Evolutionary conservation across 139 green algal genomes (phyloP).

Genomic region (Coelastrella sp.): DNA sequence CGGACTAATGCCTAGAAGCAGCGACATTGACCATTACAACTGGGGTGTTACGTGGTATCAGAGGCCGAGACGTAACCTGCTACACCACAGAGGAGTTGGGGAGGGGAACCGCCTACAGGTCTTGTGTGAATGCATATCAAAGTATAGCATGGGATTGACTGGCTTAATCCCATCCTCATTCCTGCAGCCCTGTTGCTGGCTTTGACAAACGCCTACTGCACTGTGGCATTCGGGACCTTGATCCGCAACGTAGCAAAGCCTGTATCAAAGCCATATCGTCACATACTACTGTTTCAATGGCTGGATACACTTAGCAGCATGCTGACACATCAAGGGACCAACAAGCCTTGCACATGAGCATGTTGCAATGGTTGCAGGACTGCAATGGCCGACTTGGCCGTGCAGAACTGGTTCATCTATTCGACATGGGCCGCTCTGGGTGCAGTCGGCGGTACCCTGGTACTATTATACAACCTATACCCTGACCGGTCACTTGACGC

Average conservation of each 20-base stretch:
- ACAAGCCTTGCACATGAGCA: background rate
- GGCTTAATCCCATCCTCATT: background rate
- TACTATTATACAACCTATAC: slow-evolving; percentile 51
- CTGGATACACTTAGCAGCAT: background rate
- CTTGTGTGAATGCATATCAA: background rate
- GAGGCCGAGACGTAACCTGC: background rate
- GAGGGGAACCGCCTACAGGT: too few relatives aligned
- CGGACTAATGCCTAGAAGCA: slow-evolving; percentile 32
- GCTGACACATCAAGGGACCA: too few relatives aligned
- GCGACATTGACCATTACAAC: slow-evolving; percentile 16
- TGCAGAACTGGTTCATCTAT: slow-evolving; percentile 20
- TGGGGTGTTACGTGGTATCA: background rate
- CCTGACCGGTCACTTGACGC: slow-evolving; percentile 33
- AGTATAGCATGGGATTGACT: background rate
- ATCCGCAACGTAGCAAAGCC: too few relatives aligned
- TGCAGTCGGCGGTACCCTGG: slow-evolving; percentile 1
- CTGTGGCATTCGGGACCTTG: too few relatives aligned
- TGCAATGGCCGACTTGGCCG: background rate
- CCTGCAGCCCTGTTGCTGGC: too few relatives aligned
- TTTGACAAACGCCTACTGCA: too few relatives aligned
- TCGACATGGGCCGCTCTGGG: slow-evolving; percentile 13
- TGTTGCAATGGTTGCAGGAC: background rate
- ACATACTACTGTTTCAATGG: background rate
- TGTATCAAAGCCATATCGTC: too few relatives aligned
- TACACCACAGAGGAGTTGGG: slow-evolving; percentile 1